Conservation (phyloP, 805 yeast species). For the Yarrowia phangngaensis region DNA sequence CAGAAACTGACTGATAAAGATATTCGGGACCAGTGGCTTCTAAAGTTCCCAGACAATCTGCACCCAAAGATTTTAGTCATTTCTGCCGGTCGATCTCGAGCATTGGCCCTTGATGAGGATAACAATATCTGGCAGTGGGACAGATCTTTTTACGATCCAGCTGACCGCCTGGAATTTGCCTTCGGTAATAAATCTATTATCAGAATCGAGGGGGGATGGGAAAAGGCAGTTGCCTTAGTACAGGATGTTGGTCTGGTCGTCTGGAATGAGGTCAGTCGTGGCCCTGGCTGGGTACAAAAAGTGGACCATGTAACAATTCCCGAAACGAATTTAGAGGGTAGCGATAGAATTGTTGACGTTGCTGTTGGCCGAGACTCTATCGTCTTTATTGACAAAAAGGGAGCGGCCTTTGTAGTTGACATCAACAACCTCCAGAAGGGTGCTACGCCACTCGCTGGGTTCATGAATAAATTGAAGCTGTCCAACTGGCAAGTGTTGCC, state of each 20-base stretch:
- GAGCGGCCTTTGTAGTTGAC: constrained; percentile 43
- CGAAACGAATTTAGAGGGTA: constrained; percentile 22
- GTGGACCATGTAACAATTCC: constrained; percentile 28
- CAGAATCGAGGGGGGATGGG: constrained; percentile 65
- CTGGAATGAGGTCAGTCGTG: constrained; percentile 45
- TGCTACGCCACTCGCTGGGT: constrained; percentile 30
- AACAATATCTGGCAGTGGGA: constrained; percentile 64
- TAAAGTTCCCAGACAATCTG: constrained; percentile 11
- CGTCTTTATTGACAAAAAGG: constrained; percentile 48
- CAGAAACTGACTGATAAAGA: constrained; percentile 2
- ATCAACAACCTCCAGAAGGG: constrained; percentile 33
- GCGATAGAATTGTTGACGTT: constrained; percentile 47
- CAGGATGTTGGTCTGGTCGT: constrained; percentile 52
- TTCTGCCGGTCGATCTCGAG: constrained; percentile 62
- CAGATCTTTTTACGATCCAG: constrained; percentile 30
- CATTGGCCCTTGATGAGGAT: constrained; percentile 53
- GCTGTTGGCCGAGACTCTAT: constrained; percentile 52
- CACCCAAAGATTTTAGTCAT: constrained; percentile 45
- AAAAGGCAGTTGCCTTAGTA: constrained; percentile 50
- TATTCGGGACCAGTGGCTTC: constrained; percentile 15
- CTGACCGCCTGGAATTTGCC: constrained; percentile 27
- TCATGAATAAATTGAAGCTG: constrained; percentile 31
- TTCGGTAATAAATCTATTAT: constrained; percentile 26
- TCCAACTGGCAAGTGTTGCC: constrained; percentile 40
- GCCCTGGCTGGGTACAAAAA: not conserved